Percentiles rank a stretch among this genome's conserved stretches.
Evolutionary conservation across 192 early-diverging fungal species (phyloP).

Genomic region (Mortierella alpina): DNA sequence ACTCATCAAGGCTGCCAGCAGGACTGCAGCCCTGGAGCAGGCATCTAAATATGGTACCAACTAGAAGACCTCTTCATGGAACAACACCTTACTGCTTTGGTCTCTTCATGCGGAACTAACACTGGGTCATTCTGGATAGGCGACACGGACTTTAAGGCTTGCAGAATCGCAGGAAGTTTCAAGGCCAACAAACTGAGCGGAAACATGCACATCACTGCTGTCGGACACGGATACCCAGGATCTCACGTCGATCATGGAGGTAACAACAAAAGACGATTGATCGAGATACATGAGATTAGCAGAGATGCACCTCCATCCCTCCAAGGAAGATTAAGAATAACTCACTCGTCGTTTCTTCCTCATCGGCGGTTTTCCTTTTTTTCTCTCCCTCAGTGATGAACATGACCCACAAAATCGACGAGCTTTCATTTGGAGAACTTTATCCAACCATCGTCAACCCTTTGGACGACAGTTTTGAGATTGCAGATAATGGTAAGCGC

Average conservation of each 20-base stretch:
- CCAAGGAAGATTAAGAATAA: background rate
- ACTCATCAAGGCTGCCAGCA: conserved; percentile 38
- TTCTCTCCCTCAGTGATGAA: conserved; percentile 73
- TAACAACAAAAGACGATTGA: conserved; percentile 31
- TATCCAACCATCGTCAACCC: conserved; percentile 92
- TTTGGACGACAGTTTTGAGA: conserved; percentile 82
- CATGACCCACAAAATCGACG: conserved; percentile 94
- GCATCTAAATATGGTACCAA: conserved; percentile 27
- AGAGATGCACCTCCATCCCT: background rate
- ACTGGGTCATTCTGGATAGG: background rate
- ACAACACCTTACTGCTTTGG: background rate
- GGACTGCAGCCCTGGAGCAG: conserved; percentile 28
- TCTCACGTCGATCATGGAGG: conserved; percentile 74
- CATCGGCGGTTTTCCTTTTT: conserved; percentile 10
- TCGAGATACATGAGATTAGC: background rate
- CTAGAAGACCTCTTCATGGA: background rate
- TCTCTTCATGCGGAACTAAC: background rate
- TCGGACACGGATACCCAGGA: conserved; percentile 88
- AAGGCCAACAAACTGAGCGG: conserved; percentile 85
- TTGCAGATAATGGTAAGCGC: conserved; percentile 62
- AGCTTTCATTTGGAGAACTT: conserved; percentile 88
- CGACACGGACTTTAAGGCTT: conserved; percentile 65
- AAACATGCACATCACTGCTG: conserved; percentile 91
- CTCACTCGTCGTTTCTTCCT: background rate
- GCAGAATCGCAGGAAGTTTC: conserved; percentile 79